These are phyloP conservation scores for Elongisporangium prolatum DNA, from an alignment of 352 stramenopile species.

Conservation along the genomic window DNA sequence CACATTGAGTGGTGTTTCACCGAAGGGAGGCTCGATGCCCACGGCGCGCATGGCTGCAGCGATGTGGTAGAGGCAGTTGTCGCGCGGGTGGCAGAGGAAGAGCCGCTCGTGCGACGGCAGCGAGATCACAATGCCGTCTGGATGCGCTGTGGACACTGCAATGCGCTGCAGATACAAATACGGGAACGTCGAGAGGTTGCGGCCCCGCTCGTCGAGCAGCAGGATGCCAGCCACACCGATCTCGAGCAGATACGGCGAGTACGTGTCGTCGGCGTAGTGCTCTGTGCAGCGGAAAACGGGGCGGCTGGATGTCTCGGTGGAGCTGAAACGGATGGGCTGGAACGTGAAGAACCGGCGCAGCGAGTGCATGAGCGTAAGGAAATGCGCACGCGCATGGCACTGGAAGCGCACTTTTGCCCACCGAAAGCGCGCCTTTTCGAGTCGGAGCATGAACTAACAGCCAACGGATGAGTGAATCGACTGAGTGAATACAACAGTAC, in stretches of 20 bases:
- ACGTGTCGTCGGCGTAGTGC: constrained; percentile 59
- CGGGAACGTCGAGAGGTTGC: constrained; percentile 34
- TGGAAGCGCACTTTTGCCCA: constrained; percentile 49
- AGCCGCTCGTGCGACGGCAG: constrained; percentile 64
- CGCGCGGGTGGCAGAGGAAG: constrained; percentile 54
- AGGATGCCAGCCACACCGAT: constrained; percentile 42
- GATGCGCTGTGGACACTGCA: constrained; percentile 32
- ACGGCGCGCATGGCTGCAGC: constrained; percentile 33
- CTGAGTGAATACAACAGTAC: neutral
- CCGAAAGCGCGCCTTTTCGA: constrained; percentile 63
- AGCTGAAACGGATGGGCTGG: constrained; percentile 31
- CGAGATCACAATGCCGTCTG: constrained; percentile 51
- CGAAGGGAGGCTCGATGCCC: constrained; percentile 34
- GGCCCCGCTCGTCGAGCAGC: constrained; percentile 47
- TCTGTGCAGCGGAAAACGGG: constrained; percentile 59
- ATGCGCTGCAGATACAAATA: constrained; percentile 54
- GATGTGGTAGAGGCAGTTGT: constrained; percentile 61
- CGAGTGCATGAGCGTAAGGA: constrained; percentile 46
- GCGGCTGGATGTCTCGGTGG: constrained; percentile 9
- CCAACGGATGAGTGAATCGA: neutral
- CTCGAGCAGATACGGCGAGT: constrained; percentile 45
- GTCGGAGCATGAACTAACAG: constrained; percentile 43
- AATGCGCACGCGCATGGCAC: constrained; percentile 45
- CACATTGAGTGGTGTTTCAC: constrained; percentile 32
- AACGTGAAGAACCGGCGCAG: constrained; percentile 39